Conservation (phyloP, 2,329 filamentous ascomycete genomes). For the Colletotrichum kahawae region DNA sequence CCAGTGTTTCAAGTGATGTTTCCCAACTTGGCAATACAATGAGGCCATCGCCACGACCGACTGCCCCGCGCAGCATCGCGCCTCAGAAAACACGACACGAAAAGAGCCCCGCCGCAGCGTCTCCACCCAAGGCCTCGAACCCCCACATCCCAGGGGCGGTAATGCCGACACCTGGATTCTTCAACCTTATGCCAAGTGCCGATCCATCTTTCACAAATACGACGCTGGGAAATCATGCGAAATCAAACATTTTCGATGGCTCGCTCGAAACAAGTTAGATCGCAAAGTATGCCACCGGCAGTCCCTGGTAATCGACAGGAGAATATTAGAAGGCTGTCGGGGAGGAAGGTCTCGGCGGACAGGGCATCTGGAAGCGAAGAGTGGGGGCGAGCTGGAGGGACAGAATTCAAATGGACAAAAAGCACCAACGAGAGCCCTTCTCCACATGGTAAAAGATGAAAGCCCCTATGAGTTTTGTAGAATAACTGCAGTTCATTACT, state of each 20-base stretch:
- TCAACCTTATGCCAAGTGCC: neutral
- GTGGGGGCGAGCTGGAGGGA: neutral
- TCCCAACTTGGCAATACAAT: rapidly evolving
- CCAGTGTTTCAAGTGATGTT: neutral
- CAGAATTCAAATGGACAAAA: neutral
- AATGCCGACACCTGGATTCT: neutral
- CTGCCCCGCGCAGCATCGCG: neutral
- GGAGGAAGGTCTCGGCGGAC: neutral
- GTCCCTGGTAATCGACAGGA: neutral
- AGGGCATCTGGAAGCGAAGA: neutral
- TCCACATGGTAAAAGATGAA: too few species aligned
- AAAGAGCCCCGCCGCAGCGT: neutral
- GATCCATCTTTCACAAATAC: neutral
- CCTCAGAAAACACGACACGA: neutral
- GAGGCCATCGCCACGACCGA: neutral
- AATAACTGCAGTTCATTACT: too few species aligned
- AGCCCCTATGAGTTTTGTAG: too few species aligned
- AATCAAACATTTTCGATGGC: neutral
- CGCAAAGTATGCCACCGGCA: neutral
- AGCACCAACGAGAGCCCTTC: too few species aligned
- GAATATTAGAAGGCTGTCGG: neutral
- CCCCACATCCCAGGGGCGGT: neutral
- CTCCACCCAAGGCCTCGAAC: neutral
- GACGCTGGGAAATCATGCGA: neutral
- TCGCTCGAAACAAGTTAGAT: neutral